A percentile compares a stretch with the other conserved stretches of the same genome.
phyloP scores from a whole-genome alignment of 306 rosid species.

The Clitoria ternatea region DNA sequence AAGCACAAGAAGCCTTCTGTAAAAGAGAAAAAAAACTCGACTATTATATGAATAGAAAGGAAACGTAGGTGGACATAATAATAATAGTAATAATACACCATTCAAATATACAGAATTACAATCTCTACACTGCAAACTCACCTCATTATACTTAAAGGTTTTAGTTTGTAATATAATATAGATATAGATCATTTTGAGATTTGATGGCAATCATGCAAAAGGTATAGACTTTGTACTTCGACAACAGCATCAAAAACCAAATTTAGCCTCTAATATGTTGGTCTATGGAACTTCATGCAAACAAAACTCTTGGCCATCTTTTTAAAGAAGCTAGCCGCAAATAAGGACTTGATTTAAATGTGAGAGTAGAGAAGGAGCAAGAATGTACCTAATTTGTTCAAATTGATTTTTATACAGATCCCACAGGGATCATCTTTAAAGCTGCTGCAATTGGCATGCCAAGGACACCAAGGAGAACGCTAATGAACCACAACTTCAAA shows the following conservation, averaged over 20 bases:
- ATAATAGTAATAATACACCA: not conserved
- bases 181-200: conserved; percentile 28
- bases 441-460: conserved; percentile 95
- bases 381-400: conserved; percentile 30
- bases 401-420: conserved; percentile 35
- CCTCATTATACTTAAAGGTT: conserved; percentile 10
- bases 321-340: not conserved
- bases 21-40: not conserved
- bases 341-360: conserved; percentile 6
- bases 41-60: not conserved
- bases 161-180: conserved; percentile 20
- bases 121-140: not conserved
- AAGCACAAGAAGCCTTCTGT: conserved; percentile 10
- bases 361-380: conserved; percentile 4
- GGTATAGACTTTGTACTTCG: not conserved
- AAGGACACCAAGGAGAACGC: conserved; percentile 66
- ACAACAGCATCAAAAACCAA: conserved; percentile 8
- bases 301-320: conserved; percentile 8
- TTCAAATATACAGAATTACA: conserved; percentile 23
- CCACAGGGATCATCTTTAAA: conserved; percentile 72
- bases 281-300: not conserved
- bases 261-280: conserved; percentile 15
- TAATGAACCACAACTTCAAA: conserved; percentile 60
- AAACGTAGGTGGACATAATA: not conserved
- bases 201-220: conserved; percentile 24